Conservation (phyloP, 148 eudicot species). For the Rheum nobile region DNA sequence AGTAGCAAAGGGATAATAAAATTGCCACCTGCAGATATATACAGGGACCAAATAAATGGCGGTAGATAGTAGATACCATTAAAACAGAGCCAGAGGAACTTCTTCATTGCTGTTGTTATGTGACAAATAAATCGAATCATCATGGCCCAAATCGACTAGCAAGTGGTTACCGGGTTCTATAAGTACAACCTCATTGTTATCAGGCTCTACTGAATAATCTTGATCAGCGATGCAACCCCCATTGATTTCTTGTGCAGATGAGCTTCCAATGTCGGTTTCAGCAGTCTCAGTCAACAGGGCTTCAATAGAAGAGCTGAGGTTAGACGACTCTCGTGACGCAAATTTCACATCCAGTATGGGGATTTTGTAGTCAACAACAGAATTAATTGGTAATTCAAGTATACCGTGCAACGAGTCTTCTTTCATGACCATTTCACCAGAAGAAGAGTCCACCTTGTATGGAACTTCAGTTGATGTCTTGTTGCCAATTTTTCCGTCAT, state of each 20-base stretch:
- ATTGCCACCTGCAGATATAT: background rate
- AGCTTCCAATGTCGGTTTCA: conserved; percentile 15
- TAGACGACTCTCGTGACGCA: conserved; percentile 16
- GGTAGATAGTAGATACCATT: background rate
- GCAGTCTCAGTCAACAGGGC: conserved; percentile 31
- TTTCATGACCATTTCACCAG: conserved; percentile 9
- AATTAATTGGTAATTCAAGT: conserved; percentile 18
- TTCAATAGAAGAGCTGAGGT: conserved; percentile 29
- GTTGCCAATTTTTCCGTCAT: background rate
- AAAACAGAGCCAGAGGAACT: conserved; percentile 25
- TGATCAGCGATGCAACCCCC: conserved; percentile 14
- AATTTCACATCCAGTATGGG: conserved; percentile 84
- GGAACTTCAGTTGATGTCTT: conserved; percentile 10
- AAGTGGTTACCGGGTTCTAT: background rate
- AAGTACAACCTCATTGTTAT: conserved; percentile 9
- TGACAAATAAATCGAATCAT: conserved; percentile 16
- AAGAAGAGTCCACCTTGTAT: conserved; percentile 4
- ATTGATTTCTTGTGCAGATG: conserved; percentile 14
- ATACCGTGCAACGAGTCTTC: conserved; percentile 18
- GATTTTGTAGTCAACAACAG: conserved; percentile 44
- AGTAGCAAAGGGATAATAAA: background rate
- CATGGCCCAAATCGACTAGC: conserved; percentile 23
- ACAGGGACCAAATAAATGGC: background rate
- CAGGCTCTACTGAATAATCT: conserved; percentile 9
- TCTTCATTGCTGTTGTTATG: conserved; percentile 11